phyloP scores from a whole-genome alignment of 805 yeast species.

The Saturnispora serradocipensis region DNA sequence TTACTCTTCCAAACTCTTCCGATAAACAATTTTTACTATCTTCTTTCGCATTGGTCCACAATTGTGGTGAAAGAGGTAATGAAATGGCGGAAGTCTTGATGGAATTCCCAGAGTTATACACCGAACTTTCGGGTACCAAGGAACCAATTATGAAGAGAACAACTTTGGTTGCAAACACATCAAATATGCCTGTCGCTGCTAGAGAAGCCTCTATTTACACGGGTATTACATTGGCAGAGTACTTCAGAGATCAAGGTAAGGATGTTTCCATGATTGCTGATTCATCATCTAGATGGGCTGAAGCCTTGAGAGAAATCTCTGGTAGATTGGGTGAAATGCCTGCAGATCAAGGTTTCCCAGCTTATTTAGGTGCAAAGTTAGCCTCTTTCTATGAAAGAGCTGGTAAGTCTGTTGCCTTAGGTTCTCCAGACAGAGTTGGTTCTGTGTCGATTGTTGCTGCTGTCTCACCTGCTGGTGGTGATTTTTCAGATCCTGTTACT shows the following conservation, averaged over 20 bases:
- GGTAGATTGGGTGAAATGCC: constrained; percentile 99
- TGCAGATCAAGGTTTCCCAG: constrained; percentile 99
- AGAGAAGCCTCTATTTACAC: constrained; percentile 99
- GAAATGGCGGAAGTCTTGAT: constrained; percentile 99
- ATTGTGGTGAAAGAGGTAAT: constrained; percentile 86
- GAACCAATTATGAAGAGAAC: constrained; percentile 99
- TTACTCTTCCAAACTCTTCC: constrained; percentile 32
- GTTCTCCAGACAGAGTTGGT: constrained; percentile 93
- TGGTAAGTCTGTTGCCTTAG: constrained; percentile 90
- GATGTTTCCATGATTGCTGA: constrained; percentile 99
- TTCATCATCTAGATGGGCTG: constrained; percentile 99
- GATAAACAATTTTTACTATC: constrained; percentile 37
- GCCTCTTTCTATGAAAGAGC: constrained; percentile 99
- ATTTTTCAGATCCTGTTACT: constrained; percentile 99
- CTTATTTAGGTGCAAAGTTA: constrained; percentile 95
- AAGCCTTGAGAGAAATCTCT: constrained; percentile 98
- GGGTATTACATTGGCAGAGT: constrained; percentile 97
- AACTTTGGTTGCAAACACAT: constrained; percentile 94
- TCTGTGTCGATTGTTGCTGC: constrained; percentile 99
- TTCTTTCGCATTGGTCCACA: constrained; percentile 20
- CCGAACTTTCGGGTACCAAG: constrained; percentile 84
- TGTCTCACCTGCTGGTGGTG: constrained; percentile 99
- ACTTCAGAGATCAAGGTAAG: constrained; percentile 99
- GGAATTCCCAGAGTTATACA: constrained; percentile 97
- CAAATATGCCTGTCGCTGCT: constrained; percentile 99